Evolutionary conservation across 140 eudicot species (phyloP).

Genomic region (Erigeron philadelphicus): DNA sequence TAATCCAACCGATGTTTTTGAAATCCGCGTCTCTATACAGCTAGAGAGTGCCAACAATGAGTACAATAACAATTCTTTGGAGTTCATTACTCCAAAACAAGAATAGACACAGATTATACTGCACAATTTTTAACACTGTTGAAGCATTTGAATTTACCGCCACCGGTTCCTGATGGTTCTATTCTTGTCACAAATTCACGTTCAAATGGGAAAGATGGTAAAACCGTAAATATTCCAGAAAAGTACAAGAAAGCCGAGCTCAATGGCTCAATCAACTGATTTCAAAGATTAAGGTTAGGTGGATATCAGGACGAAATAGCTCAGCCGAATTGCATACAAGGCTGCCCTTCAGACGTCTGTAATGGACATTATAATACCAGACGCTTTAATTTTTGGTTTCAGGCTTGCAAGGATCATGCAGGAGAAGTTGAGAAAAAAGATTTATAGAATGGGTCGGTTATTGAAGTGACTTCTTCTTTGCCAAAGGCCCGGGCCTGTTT

Average conservation of each 20-base stretch:
- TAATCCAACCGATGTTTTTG: slow-evolving; percentile 86
- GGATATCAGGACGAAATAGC: slow-evolving; percentile 94
- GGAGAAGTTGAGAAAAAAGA: slow-evolving; percentile 11
- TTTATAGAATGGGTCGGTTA: slow-evolving; percentile 1
- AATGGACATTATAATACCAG: slow-evolving; percentile 90
- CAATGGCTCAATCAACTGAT: slow-evolving; percentile 73
- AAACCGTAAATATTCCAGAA: slow-evolving; percentile 54
- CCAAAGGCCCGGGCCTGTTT: slow-evolving; percentile 36
- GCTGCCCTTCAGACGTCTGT: slow-evolving; percentile 87
- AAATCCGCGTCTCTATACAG: slow-evolving; percentile 75
- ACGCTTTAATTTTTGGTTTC: slow-evolving; percentile 88
- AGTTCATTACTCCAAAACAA: slow-evolving; percentile 70
- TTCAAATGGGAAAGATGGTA: slow-evolving; percentile 38
- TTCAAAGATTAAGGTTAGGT: slow-evolving; percentile 78
- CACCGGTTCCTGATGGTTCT: slow-evolving; percentile 76
- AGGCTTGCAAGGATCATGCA: slow-evolving; percentile 39
- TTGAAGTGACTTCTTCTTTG: neutral
- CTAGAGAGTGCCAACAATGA: slow-evolving; percentile 39
- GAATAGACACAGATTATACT: slow-evolving; percentile 82
- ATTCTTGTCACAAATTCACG: slow-evolving; percentile 48
- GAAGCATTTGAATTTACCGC: slow-evolving; percentile 76
- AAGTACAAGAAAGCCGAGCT: slow-evolving; percentile 73
- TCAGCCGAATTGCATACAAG: slow-evolving; percentile 79
- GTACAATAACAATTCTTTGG: slow-evolving; percentile 30
- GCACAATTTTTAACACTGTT: slow-evolving; percentile 83